Percentiles rank a stretch among this genome's conserved stretches.
phyloP scores from a whole-genome alignment of 1,139 yeast genomes.

The Neolecta irregularis region DNA sequence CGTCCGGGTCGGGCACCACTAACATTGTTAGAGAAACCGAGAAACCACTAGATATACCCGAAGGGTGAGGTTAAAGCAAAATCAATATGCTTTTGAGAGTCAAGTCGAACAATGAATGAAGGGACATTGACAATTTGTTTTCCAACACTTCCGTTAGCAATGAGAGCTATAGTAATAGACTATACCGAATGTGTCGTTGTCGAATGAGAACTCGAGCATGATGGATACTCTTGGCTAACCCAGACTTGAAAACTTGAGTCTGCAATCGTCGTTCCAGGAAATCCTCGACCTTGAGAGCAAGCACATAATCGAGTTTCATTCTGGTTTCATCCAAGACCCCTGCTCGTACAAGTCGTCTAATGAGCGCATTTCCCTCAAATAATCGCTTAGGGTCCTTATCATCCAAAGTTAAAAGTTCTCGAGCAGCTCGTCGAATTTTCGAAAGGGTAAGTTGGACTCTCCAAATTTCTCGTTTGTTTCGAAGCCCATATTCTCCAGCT shows the following conservation, averaged over 20 bases:
- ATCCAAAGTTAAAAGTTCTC: constrained; percentile 98
- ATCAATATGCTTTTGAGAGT: constrained; percentile 99
- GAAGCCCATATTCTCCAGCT: constrained; percentile 99
- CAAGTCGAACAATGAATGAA: constrained; percentile 98
- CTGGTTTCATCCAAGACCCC: constrained; percentile 99
- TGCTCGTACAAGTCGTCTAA: constrained; percentile 90
- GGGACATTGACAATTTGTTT: constrained; percentile 98
- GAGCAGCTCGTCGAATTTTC: constrained; percentile 99
- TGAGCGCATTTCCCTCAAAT: constrained; percentile 99
- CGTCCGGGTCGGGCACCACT: constrained; percentile 99
- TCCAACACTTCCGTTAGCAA: constrained; percentile 44
- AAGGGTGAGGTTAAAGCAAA: constrained; percentile 97
- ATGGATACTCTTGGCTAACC: constrained; percentile 98
- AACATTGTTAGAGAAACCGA: constrained; percentile 1
- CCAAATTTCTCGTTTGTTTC: constrained; percentile 99
- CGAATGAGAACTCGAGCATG: constrained; percentile 98
- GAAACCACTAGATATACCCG: constrained; percentile 27
- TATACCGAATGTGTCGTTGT: constrained; percentile 88
- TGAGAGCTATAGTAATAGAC: background rate
- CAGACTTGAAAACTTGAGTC: constrained; percentile 99
- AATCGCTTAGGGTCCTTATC: constrained; percentile 99
- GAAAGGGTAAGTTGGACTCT: constrained; percentile 96
- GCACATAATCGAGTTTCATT: constrained; percentile 99
- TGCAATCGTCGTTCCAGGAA: constrained; percentile 99
- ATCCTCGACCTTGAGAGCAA: constrained; percentile 95